These are phyloP conservation scores for Phytophthora vignae DNA, from an alignment of 352 stramenopile species.

Conservation along the genomic window DNA sequence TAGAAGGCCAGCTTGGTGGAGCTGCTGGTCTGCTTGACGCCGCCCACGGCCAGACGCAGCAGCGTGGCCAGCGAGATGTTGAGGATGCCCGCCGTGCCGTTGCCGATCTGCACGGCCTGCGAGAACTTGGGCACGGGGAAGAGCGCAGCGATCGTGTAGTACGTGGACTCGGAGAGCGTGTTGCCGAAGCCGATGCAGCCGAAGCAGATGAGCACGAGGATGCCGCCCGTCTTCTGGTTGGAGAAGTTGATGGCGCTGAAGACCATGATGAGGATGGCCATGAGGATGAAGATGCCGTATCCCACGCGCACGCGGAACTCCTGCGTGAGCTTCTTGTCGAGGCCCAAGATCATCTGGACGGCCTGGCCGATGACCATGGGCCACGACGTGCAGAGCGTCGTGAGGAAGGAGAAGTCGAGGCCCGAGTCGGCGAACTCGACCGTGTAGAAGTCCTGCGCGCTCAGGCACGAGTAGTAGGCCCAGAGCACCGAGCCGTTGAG, in stretches of 20 bases:
- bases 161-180: conserved; percentile 58
- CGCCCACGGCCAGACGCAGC: conserved; percentile 58
- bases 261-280: conserved; percentile 57
- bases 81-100: conserved; percentile 54
- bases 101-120: conserved; percentile 74
- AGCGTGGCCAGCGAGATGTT: conserved; percentile 70
- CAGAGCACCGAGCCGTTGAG: conserved; percentile 68
- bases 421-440: conserved; percentile 48
- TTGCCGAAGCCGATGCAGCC: conserved; percentile 51
- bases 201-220: conserved; percentile 58
- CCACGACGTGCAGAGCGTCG: conserved; percentile 55
- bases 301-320: conserved; percentile 44
- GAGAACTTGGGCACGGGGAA: conserved; percentile 77
- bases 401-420: conserved; percentile 65
- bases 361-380: conserved; percentile 52
- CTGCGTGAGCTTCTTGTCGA: conserved; percentile 61
- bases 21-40: conserved; percentile 46
- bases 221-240: conserved; percentile 46
- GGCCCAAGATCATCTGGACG: conserved; percentile 51
- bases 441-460: conserved; percentile 62
- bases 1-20: conserved; percentile 57
- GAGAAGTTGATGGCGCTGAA: conserved; percentile 52
- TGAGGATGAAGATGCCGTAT: conserved; percentile 55
- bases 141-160: conserved; percentile 59
- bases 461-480: conserved; percentile 74